A percentile compares a stretch with the other conserved stretches of the same genome.
These are phyloP conservation scores for Leccinum pachyderme DNA, from an alignment of 1,284 basidiomycete species.

Conservation along the genomic window DNA sequence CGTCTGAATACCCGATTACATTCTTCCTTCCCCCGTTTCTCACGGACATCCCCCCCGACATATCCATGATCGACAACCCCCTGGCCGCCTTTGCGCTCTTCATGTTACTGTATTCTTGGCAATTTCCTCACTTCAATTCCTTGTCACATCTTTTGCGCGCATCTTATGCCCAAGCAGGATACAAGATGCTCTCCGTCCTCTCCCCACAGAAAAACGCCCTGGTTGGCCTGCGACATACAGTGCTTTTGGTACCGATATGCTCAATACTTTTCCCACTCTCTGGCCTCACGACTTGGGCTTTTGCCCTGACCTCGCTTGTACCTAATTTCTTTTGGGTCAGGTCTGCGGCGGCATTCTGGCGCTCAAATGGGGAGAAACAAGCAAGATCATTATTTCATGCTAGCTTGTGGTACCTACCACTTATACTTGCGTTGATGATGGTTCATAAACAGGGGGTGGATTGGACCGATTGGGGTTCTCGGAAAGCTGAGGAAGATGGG, in stretches of 20 bases:
- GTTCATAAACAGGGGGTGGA: slow-evolving; percentile 82
- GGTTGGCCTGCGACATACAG: slow-evolving; percentile 83
- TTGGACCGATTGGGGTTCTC: slow-evolving; percentile 55
- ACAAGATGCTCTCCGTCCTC: slow-evolving; percentile 88
- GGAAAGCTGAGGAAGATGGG: slow-evolving; percentile 7
- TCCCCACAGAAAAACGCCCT: slow-evolving; percentile 81
- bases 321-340: slow-evolving; percentile 76
- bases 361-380: slow-evolving; percentile 69
- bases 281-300: slow-evolving; percentile 86
- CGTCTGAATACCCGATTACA: slow-evolving; percentile 53
- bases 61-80: slow-evolving; percentile 65
- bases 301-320: slow-evolving; percentile 75
- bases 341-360: slow-evolving; percentile 79
- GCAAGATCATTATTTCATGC: slow-evolving; percentile 82
- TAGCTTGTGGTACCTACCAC: slow-evolving; percentile 90
- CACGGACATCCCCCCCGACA: slow-evolving; percentile 39
- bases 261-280: slow-evolving; percentile 81
- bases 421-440: slow-evolving; percentile 92
- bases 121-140: slow-evolving; percentile 98
- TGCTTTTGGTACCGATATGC: slow-evolving; percentile 79
- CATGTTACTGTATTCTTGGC: slow-evolving; percentile 91
- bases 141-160: slow-evolving; percentile 86
- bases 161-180: slow-evolving; percentile 93
- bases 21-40: slow-evolving; percentile 56
- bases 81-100: slow-evolving; percentile 77